Evolutionary conservation across 305 asterid genomes (phyloP), one percentile per base, ranked within the genome.

Genomic region (Plantago rigida): DNA sequence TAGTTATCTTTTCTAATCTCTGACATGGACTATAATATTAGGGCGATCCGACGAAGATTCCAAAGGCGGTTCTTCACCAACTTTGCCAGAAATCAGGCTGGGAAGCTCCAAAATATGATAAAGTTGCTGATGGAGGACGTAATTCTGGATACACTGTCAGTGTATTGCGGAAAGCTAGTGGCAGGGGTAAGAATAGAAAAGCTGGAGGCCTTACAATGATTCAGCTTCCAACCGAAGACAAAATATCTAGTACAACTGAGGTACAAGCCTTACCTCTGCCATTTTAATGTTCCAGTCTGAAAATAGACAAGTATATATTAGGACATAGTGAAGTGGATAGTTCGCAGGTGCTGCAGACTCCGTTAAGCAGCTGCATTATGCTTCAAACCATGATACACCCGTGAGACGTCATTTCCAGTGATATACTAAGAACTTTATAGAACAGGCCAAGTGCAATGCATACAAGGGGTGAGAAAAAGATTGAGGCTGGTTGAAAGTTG

Each of bases 41-140:
- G 98, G 98, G 98, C 64, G 96, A 91, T 73, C 88, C 83, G 28
- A 70, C 71, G 67, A 91, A 83, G 81, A 81, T 77, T 57, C 98
- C 98, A 26, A 91, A 91, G 87, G 98, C 96, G 75, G 74, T 91
- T 74, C 96, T 91, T 77, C 98, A 91, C 56, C 98, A 91, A 69
- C 88, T 87, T 79, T 87, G 96, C 77, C 95, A 87, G 80, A 87
- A 71, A 80, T 87, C 87, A 57, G 96, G 92, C 19, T 91, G 98
- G 98, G 98, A 84, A 68, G 96, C 95, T n/a, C 98, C 98, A 63
- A 91, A 82, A 73, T 91, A 85, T 71, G 81, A 75, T 42, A 87
- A 82, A 79, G 75, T 75, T 68, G 73, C 63, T 62, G 84, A 77
- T 68, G 79, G 71, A 65, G 82, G 81, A 61, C 71, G 68, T 46